Base-by-base conservation (phyloP, 2,329 filamentous ascomycete genomes). In the Aspergillus alliaceus region DNA sequence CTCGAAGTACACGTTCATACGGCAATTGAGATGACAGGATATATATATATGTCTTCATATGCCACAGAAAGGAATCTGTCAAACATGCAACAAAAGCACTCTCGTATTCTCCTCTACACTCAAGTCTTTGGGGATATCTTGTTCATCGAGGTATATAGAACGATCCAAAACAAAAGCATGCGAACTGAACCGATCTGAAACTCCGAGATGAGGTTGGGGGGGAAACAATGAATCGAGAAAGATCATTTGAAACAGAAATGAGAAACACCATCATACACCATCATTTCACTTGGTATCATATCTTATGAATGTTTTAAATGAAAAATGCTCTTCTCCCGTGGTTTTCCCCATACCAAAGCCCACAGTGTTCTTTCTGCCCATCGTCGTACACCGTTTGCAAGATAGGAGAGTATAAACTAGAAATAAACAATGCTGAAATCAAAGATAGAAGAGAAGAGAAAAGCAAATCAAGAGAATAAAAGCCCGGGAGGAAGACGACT, bases 221-320 rank as follows among this genome's bases (percentile, higher is more conserved):
- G 44, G 40, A 54, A 32, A 56, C 49, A 32, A 53, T 20, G 14
- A 51, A 40, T 53, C 34, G 32, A 52, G 37, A 32, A 49, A 51
- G 51, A 58, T 34, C 44, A 51, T 24, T 48, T 32, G 54, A 47
- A 44, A 44, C 20, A 46, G 49, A 32, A 50, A 48, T 22, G 52
- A 49, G 44, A 52, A 49, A 49, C 24, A 57, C 58, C 44, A 56
- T 56, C 57, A 58, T 64, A 65, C 64, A 66, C 64, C 65, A 61
- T 67, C 64, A 53, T 66, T 65, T 65, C 64, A 64, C 58, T 64
- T 66, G 63, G 64, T 67, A 65, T 66, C 64, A 67, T 67, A 60
- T 62, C 59, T 60, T 54, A 53, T 54, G 44, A 57, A 51, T 59
- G 51, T 65, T 59, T 64, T 56, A 56, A 62, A 42, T 40, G 9